Percentiles rank a stretch among this genome's conserved stretches.
Evolutionary conservation across 148 eudicot genomes (phyloP).

Genomic region (Camellia japonica): DNA sequence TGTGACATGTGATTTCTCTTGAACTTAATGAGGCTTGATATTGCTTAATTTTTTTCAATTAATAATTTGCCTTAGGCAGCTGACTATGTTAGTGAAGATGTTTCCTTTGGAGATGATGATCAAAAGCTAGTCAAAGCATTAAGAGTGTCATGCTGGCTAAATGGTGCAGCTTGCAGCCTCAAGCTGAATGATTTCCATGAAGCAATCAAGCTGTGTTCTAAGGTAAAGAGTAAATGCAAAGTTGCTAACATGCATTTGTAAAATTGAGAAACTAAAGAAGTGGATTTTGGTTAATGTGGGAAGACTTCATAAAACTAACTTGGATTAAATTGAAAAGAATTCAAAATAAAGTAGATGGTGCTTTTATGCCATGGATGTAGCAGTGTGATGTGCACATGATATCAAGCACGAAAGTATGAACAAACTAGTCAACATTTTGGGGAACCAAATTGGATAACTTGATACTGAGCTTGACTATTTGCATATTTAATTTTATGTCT

Average conservation of each 20-base stretch:
- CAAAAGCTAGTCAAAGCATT: constrained; percentile 47
- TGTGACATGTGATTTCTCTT: background rate
- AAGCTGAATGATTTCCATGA: constrained; percentile 44
- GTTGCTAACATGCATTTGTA: background rate
- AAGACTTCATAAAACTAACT: background rate
- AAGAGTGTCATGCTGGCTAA: constrained; percentile 68
- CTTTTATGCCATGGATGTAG: background rate
- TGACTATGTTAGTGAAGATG: constrained; percentile 55
- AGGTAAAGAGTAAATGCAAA: constrained; percentile 32
- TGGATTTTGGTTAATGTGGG: constrained; percentile 1
- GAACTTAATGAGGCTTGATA: background rate
- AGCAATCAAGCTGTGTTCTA: constrained; percentile 55
- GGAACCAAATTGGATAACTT: background rate
- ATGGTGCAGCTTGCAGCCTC: constrained; percentile 59
- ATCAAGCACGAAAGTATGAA: background rate
- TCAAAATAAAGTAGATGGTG: background rate
- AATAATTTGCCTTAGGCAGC: constrained; percentile 37
- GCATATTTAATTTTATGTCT: background rate
- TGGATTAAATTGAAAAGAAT: background rate
- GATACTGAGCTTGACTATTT: background rate
- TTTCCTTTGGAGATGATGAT: constrained; percentile 37
- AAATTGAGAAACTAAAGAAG: background rate
- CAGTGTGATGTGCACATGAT: background rate
- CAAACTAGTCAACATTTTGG: background rate
- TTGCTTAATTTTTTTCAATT: constrained; percentile 2